Evolutionary conservation across 192 early-diverging fungal genomes (phyloP).

Genomic region (Gryganskiella cystojenkinii): DNA sequence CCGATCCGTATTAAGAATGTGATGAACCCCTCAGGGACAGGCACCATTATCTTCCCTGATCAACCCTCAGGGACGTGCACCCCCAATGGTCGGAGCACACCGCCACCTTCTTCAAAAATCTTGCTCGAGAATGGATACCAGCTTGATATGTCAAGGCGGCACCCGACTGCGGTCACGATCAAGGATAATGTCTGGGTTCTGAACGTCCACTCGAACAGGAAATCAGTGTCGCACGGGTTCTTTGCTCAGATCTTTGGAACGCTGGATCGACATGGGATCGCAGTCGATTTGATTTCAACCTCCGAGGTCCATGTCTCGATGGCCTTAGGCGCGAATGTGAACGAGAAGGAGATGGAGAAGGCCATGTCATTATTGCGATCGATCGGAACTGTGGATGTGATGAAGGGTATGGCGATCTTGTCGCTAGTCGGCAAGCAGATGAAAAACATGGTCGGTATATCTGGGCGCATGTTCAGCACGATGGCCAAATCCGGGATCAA

Average conservation of each 20-base stretch:
- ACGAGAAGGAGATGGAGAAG: slow-evolving; percentile 73
- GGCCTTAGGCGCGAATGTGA: slow-evolving; percentile 70
- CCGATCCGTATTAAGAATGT: slow-evolving; percentile 99
- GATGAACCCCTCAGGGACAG: slow-evolving; percentile 87
- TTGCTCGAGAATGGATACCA: slow-evolving; percentile 75
- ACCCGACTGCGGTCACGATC: slow-evolving; percentile 97
- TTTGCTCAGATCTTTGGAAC: slow-evolving; percentile 94
- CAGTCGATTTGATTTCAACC: slow-evolving; percentile 93
- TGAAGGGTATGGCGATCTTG: slow-evolving; percentile 91
- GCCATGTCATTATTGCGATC: slow-evolving; percentile 83
- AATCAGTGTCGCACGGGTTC: slow-evolving; percentile 94
- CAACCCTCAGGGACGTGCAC: slow-evolving; percentile 59
- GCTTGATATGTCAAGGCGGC: slow-evolving; percentile 72
- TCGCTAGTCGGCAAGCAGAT: slow-evolving; percentile 96
- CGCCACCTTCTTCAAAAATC: slow-evolving; percentile 61
- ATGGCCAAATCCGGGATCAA: slow-evolving; percentile 90
- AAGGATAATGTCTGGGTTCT: slow-evolving; percentile 95
- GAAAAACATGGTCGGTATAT: slow-evolving; percentile 95
- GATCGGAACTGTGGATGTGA: slow-evolving; percentile 85
- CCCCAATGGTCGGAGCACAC: slow-evolving; percentile 55
- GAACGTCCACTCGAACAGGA: slow-evolving; percentile 96
- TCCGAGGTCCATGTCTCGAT: slow-evolving; percentile 94
- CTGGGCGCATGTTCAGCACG: slow-evolving; percentile 92
- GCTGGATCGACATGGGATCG: slow-evolving; percentile 89
- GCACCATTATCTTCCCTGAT: slow-evolving; percentile 93